These are phyloP conservation scores for Quercus tomentella DNA, from an alignment of 331 rosid species.

Conservation along the genomic window DNA sequence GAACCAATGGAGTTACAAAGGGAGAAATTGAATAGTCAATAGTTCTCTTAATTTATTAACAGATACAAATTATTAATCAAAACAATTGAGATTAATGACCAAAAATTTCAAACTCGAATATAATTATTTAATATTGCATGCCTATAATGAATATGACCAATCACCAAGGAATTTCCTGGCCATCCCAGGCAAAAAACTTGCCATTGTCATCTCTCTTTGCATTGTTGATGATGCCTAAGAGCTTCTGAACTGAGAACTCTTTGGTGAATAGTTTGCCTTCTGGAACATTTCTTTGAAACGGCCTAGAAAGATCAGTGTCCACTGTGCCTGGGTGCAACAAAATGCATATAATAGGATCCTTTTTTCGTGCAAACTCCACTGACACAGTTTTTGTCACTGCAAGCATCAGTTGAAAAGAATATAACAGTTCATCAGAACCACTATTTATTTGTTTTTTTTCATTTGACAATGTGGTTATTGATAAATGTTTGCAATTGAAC, in stretches of 20 bases:
- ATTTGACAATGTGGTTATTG: background rate
- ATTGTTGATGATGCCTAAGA: conserved; percentile 55
- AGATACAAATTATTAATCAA: background rate
- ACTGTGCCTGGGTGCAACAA: conserved; percentile 95
- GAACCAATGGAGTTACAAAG: background rate
- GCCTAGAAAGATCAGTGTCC: conserved; percentile 93
- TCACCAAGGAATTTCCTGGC: conserved; percentile 63
- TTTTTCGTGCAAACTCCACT: conserved; percentile 71
- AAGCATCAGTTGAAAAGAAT: background rate
- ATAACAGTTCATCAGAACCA: background rate
- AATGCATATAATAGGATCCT: conserved; percentile 73
- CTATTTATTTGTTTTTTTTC: background rate
- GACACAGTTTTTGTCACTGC: conserved; percentile 76
- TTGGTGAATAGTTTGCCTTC: conserved; percentile 72
- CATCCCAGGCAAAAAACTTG: conserved; percentile 93
- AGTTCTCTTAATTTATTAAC: background rate
- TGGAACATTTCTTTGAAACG: conserved; percentile 85
- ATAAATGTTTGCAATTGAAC: background rate
- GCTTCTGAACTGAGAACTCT: conserved; percentile 77
- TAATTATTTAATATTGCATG: background rate
- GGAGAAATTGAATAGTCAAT: background rate
- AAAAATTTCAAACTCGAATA: background rate
- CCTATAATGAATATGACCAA: background rate
- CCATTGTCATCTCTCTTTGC: conserved; percentile 75
- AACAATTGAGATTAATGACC: background rate